A percentile compares a stretch with the other conserved stretches of the same genome.
Conservation (phyloP, 2,329 filamentous ascomycete genomes). For the Arthrobotrys sinensis region DNA sequence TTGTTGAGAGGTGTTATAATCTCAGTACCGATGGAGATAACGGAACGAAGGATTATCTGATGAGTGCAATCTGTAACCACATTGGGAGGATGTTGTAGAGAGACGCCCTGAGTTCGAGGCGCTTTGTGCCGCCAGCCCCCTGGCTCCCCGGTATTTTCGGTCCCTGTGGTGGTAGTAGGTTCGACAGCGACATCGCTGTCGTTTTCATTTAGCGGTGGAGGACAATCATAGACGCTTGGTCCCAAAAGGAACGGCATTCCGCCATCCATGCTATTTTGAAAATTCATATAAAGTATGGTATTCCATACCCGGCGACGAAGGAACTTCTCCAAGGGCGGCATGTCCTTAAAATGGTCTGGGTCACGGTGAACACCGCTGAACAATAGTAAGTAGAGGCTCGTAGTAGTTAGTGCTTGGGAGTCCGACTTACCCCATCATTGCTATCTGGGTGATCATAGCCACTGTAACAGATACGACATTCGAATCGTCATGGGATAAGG, state of each 20-base stretch:
- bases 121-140: conserved; percentile 29
- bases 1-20: conserved; percentile 58
- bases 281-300: conserved; percentile 58
- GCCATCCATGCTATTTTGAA: conserved; percentile 59
- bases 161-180: background rate
- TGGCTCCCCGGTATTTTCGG: background rate
- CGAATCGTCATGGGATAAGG: conserved; percentile 53
- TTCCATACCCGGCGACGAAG: conserved; percentile 52
- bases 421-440: conserved; percentile 42
- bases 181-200: conserved; percentile 42
- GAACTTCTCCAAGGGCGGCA: conserved; percentile 49
- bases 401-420: background rate
- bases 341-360: conserved; percentile 56
- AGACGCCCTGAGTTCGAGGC: background rate
- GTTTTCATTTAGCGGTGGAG: conserved; percentile 48
- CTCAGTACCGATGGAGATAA: conserved; percentile 43
- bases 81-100: conserved; percentile 10
- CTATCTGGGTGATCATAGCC: conserved; percentile 56
- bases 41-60: conserved; percentile 54
- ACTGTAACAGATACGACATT: conserved; percentile 52
- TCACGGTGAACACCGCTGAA: conserved; percentile 54
- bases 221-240: conserved; percentile 52
- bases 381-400: background rate
- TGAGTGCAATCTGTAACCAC: conserved; percentile 50
- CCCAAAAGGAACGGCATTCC: conserved; percentile 57